Percentiles rank a stretch among this genome's conserved stretches.
phyloP scores from a whole-genome alignment of 1,284 basidiomycete genomes.

The Ganoderma boninense region DNA sequence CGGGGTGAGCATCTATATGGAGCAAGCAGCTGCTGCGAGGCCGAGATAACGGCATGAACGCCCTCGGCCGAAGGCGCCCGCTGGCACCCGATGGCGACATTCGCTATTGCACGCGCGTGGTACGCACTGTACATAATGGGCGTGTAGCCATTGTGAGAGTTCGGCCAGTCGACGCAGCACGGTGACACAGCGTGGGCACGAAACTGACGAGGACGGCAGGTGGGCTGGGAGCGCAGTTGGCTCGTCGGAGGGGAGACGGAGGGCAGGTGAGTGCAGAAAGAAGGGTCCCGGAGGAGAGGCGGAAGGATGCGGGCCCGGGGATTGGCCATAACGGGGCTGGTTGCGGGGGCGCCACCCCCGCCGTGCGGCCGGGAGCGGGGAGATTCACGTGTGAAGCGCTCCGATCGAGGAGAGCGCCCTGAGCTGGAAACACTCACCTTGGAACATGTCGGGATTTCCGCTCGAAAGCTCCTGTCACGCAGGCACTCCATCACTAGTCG shows the following conservation, averaged over 20 bases:
- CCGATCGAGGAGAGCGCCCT: neutral
- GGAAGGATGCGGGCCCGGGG: conserved; percentile 22
- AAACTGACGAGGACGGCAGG: neutral
- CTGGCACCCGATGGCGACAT: neutral
- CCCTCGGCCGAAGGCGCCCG: neutral
- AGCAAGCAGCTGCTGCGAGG: neutral
- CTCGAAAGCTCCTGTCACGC: conserved; percentile 19
- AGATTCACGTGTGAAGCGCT: conserved; percentile 21
- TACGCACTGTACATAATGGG: neutral
- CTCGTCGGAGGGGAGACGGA: conserved; percentile 20
- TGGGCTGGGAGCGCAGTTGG: neutral
- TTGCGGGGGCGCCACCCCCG: conserved; percentile 8
- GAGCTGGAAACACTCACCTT: neutral
- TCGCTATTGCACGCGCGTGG: neutral
- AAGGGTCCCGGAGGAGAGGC: conserved; percentile 15
- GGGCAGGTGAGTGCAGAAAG: conserved; percentile 8
- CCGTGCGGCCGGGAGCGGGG: conserved; percentile 11
- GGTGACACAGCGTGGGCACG: neutral
- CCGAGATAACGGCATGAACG: conserved; percentile 1
- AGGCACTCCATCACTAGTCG: conserved; percentile 2
- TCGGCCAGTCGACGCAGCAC: neutral
- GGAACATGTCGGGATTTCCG: neutral
- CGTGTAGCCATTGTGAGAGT: neutral
- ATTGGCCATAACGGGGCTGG: neutral
- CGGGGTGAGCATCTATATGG: neutral